Conservation (phyloP, 1,284 basidiomycete genomes). For the Apiotrichum veenhuisii region DNA sequence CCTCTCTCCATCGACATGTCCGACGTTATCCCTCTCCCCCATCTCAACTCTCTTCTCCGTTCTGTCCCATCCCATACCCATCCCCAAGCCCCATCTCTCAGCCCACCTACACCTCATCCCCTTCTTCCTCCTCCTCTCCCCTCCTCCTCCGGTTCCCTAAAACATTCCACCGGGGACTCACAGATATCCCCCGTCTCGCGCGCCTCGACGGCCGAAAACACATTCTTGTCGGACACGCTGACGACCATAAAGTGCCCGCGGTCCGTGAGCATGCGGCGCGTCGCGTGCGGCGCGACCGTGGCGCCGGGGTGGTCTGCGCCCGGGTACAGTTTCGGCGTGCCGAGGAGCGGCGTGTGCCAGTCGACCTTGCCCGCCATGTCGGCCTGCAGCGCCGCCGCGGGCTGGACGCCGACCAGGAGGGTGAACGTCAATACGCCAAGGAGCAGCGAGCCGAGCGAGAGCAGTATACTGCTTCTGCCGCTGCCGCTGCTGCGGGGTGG, state of each 20-base stretch:
- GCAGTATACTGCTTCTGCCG: too few relatives aligned
- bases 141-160: background rate
- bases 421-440: background rate
- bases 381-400: slow-evolving; percentile 26
- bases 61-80: background rate
- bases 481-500: too few relatives aligned
- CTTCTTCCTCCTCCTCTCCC: too few relatives aligned
- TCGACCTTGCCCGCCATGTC: slow-evolving; percentile 69
- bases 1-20: background rate
- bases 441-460: too few relatives aligned
- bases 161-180: background rate
- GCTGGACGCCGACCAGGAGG: background rate
- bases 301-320: too few relatives aligned
- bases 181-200: slow-evolving; percentile 42
- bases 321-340: slow-evolving; percentile 57
- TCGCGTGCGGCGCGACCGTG: slow-evolving; percentile 39
- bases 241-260: slow-evolving; percentile 42
- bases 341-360: slow-evolving; percentile 75
- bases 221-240: slow-evolving; percentile 69
- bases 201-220: slow-evolving; percentile 69
- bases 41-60: too few relatives aligned
- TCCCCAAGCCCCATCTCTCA: background rate
- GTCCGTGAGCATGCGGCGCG: slow-evolving; percentile 14
- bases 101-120: too few relatives aligned
- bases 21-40: background rate